Conservation (phyloP, 2,329 filamentous ascomycete genomes). For the Alternaria angustiovoidea region DNA sequence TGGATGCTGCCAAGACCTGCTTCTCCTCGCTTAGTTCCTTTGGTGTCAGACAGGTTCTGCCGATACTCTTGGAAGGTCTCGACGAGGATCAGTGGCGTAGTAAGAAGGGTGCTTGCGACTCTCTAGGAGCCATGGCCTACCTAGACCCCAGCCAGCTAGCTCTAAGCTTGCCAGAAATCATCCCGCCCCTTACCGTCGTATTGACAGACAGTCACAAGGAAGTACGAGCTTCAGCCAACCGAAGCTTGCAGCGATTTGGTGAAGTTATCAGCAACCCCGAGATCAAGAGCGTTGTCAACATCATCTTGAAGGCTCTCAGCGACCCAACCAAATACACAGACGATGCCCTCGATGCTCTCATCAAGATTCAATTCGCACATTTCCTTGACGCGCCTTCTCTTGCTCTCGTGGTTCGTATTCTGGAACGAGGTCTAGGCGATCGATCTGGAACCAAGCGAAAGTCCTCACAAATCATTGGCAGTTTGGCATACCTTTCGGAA, state of each 20-base stretch:
- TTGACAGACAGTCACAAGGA: constrained; percentile 99
- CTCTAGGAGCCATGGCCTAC: constrained; percentile 97
- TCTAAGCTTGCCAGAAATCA: constrained; percentile 91
- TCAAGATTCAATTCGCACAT: constrained; percentile 98
- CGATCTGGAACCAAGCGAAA: constrained; percentile 96
- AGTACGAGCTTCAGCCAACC: constrained; percentile 88
- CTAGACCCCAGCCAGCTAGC: constrained; percentile 95
- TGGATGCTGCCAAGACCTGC: constrained; percentile 92
- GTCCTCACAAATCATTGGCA: constrained; percentile 96
- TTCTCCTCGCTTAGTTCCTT: constrained; percentile 94
- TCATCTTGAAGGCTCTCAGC: constrained; percentile 93
- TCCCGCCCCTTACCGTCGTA: constrained; percentile 91
- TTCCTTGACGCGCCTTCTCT: constrained; percentile 97
- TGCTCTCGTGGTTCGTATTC: constrained; percentile 91
- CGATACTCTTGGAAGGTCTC: constrained; percentile 87
- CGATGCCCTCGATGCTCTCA: constrained; percentile 88
- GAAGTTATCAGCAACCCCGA: constrained; percentile 99
- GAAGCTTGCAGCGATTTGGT: constrained; percentile 95
- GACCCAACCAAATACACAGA: constrained; percentile 98
- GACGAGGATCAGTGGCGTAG: constrained; percentile 97
- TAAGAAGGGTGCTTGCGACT: constrained; percentile 97
- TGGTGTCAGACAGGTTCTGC: constrained; percentile 93
- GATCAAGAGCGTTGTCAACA: constrained; percentile 88
- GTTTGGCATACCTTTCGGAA: constrained; percentile 94
- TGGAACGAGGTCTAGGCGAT: constrained; percentile 90